Evolutionary conservation across 2,329 filamentous ascomycete species (phyloP), one percentile per base, ranked within the genome.

Genomic region (Sarocladiaceae sp.): DNA sequence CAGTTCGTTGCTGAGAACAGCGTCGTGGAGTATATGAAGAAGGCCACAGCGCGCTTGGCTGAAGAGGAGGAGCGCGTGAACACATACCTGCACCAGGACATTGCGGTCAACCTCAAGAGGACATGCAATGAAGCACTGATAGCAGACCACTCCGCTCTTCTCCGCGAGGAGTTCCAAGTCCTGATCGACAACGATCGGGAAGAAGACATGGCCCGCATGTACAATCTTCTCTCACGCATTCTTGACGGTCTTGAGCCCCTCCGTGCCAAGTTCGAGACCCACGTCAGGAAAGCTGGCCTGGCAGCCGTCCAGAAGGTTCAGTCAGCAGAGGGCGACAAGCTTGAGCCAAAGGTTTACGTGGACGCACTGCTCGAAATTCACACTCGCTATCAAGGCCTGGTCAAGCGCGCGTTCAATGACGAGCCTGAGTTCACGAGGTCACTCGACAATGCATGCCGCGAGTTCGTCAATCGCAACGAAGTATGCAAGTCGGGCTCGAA

Each of bases 21-120:
- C 51, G 89, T 98, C 3, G 90, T 98, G 26, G 93, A 98, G 60
- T 98, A 97, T 68, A 97, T 98, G 93, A 97, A 97, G 74, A 98
- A 98, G 76, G 94, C 93, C 1, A 91, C 97, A 67, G 68, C 80
- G 33, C 83, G 93, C 24, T 68, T 98, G 48, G 80, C 88, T 6
- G 93, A 98, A 65, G 93, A 98, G 65, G 93, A 95, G 67, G 88
- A 91, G 59, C 87, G 93, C 20, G 93, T 98, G 9, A 82, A 82
- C 52, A 80, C 97, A 59, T 98, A 95, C 59, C 74, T 98, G 35
- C 88, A 97, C 57, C 80, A 82, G 27, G 93, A 98, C 64, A 96
- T 97, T 47, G 85, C 87, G 53, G 69, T 82, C 6, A 83, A 82
- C 13, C 71, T 98, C 45, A 95, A 90, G 69, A 88, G 87, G 57